Evolutionary conservation across 805 yeast species (phyloP).

Genomic region (Saccharomycopsis sp.): DNA sequence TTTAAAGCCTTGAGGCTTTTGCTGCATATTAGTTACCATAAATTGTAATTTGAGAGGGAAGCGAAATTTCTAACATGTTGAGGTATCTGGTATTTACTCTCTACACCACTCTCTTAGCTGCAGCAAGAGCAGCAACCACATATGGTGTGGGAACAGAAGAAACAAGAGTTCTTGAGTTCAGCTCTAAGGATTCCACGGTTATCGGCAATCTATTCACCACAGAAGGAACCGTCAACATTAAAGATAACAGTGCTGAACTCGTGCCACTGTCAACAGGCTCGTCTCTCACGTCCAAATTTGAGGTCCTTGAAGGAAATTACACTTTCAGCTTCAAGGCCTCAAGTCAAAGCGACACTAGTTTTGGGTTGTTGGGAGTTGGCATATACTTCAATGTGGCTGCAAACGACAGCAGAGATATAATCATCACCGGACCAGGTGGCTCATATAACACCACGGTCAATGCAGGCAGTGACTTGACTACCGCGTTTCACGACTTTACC

Average conservation of each 20-base stretch:
- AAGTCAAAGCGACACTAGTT: neutral
- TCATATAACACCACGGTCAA: neutral
- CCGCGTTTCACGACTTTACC: neutral
- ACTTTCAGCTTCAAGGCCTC: neutral
- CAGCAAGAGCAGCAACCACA: neutral
- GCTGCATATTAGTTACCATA: too few species aligned
- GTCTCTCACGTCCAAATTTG: neutral
- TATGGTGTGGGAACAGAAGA: neutral
- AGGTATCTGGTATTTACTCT: neutral
- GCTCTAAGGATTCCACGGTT: neutral
- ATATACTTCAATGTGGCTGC: neutral
- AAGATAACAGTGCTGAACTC: neutral
- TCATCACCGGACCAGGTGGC: neutral
- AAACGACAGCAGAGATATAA: neutral
- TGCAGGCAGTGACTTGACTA: neutral
- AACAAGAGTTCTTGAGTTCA: neutral
- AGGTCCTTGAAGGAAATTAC: neutral
- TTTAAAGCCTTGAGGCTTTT: neutral
- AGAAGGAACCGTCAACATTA: neutral
- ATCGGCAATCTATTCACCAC: neutral
- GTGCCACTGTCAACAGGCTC: neutral
- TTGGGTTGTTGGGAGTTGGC: neutral
- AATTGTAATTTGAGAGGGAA: neutral
- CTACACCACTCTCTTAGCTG: neutral
- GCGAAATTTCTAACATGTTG: neutral